Conservation (phyloP, 139 green algal species). For the Chlorella sp. region DNA sequence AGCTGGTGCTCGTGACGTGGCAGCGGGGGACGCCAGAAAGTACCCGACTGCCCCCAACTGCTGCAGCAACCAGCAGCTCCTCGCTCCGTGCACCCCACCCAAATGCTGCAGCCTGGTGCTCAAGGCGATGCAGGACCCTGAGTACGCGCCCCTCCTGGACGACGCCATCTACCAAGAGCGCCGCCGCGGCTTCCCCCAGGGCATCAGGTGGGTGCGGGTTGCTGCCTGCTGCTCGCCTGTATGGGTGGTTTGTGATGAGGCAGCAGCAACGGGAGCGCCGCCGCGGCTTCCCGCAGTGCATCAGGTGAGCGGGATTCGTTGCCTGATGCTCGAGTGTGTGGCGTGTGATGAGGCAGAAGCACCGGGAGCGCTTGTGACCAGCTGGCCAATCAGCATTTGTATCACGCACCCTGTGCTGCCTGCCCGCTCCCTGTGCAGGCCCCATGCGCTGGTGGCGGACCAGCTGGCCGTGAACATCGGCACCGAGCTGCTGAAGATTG, state of each 20-base stretch:
- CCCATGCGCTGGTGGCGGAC: conserved; percentile 66
- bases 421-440: conserved; percentile 49
- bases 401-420: too few relatives aligned
- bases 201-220: neutral
- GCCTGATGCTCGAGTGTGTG: too few relatives aligned
- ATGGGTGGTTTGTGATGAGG: neutral
- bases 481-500: conserved; percentile 74
- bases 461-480: conserved; percentile 80
- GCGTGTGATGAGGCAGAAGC: too few relatives aligned
- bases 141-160: conserved; percentile 70
- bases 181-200: conserved; percentile 22
- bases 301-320: too few relatives aligned
- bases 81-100: neutral
- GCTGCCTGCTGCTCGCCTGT: neutral
- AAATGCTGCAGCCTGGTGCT: conserved; percentile 64
- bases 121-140: conserved; percentile 73
- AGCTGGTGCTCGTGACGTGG: too few relatives aligned
- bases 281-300: neutral
- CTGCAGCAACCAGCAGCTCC: neutral
- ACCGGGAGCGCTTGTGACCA: too few relatives aligned
- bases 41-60: neutral
- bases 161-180: conserved; percentile 57
- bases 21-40: too few relatives aligned
- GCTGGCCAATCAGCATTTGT: too few relatives aligned
- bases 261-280: neutral